Base-by-base conservation (phyloP, 352 stramenopile genomes). In the Ophiocytium majus region DNA sequence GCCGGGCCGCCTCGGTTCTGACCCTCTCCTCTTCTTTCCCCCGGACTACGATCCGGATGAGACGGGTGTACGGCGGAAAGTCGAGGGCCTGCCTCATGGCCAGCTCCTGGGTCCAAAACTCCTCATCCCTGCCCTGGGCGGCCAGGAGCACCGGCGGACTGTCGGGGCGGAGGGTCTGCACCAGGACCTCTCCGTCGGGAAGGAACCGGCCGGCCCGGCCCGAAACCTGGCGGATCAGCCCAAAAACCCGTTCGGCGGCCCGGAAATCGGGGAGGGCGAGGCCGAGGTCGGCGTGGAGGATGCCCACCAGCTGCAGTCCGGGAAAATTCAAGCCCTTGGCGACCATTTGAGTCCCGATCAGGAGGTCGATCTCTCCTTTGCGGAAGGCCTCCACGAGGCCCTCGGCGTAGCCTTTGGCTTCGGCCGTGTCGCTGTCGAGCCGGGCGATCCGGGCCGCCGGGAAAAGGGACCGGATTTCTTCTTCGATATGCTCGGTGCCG, bases 321-420 rank as follows among this genome's bases (percentile, higher is more conserved):
- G 23, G 23, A 71, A 71, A 71, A 71, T 71, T 28, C 28, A 71
- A 71, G 23, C 57, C 57, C 57, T 71, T 71, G 57, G 57, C 28
- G 19, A 71, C 57, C 57, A 71, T 71, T 71, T 71, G 57, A 23
- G 57, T 71, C 23, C 57, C 57, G 28, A 71, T 71, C 19, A 71
- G 57, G 28, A 71, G 23, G 28, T 71, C 57, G 28, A 71, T 71
- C 28, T 71, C 57, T 23, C 57, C 57, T 28, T 23, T 28, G 23
- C 28, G 19, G 28, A 71, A 71, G 23, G 23, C 57, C 19, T 71
- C 57, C 23, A 71, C 28, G 57, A 71, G 57, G 23, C 28, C 19
- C 28, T 71, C 28, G 57, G 28, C 23, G 57, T 23, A 23, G 28
- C 28, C 23, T 28, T 71, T 71, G 28, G 19, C 28, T 23, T 28